These are phyloP conservation scores for Prillingera fragicola DNA, from an alignment of 1,284 basidiomycete species.

Conservation along the genomic window DNA sequence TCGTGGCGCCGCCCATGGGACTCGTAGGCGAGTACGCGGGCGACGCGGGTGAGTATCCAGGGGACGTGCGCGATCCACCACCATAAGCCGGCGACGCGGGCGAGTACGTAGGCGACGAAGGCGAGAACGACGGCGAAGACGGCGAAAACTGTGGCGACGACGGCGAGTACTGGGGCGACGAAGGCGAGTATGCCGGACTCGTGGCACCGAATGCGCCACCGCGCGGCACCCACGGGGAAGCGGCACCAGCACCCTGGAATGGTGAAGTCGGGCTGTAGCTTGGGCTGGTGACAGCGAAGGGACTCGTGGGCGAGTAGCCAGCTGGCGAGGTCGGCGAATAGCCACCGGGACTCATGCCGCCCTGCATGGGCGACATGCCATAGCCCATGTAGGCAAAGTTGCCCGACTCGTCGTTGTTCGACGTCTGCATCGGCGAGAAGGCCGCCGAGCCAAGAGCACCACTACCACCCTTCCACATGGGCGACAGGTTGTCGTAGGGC, in stretches of 20 bases:
- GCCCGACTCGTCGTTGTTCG: slow-evolving; percentile 68
- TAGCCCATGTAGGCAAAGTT: slow-evolving; percentile 66
- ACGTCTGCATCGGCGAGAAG: slow-evolving; percentile 90
- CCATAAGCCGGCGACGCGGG: slow-evolving; percentile 71
- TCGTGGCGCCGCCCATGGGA: slow-evolving; percentile 19
- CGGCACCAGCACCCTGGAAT: slow-evolving; percentile 57
- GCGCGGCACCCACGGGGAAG: slow-evolving; percentile 66
- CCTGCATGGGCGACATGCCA: slow-evolving; percentile 72
- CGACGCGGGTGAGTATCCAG: slow-evolving; percentile 36
- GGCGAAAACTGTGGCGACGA: slow-evolving; percentile 86
- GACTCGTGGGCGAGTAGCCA: slow-evolving; percentile 76
- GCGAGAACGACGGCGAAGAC: slow-evolving; percentile 71
- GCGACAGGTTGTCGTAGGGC: slow-evolving; percentile 87
- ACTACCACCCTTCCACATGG: slow-evolving; percentile 46
- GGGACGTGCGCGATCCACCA: slow-evolving; percentile 23
- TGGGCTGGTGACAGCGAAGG: slow-evolving; percentile 52
- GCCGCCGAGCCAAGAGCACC: slow-evolving; percentile 75
- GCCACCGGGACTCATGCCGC: slow-evolving; percentile 62
- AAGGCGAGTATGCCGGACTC: slow-evolving; percentile 70
- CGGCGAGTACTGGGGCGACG: slow-evolving; percentile 78
- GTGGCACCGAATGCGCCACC: slow-evolving; percentile 57
- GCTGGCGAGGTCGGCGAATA: slow-evolving; percentile 49
- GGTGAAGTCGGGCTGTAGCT: slow-evolving; percentile 68
- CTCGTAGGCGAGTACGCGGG: slow-evolving; percentile 29
- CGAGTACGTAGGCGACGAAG: slow-evolving; percentile 33